Evolutionary conservation across 192 early-diverging fungal species (phyloP).

Genomic region (Backusella luteola): DNA sequence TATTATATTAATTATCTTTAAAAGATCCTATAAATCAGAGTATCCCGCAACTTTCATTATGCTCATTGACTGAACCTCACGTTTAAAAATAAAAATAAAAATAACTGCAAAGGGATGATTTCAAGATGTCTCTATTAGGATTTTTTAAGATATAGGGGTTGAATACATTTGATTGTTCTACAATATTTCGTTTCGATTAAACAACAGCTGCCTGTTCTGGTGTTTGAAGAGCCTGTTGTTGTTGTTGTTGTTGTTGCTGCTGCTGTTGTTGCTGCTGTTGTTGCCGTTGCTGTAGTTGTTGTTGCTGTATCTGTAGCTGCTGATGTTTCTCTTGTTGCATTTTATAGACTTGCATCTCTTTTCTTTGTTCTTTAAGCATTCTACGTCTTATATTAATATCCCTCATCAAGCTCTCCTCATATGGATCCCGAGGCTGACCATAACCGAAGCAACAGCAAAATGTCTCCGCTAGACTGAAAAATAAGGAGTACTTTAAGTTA

Average conservation of each 20-base stretch:
- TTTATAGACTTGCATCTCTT: not conserved
- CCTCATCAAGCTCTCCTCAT: not conserved
- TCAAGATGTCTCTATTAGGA: not conserved
- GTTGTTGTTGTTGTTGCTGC: not conserved
- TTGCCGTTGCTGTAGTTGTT: not conserved
- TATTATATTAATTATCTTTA: not conserved
- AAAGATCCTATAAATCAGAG: not conserved
- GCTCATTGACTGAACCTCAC: not conserved
- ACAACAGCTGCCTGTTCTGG: not conserved
- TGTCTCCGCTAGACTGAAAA: not conserved
- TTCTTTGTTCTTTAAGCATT: not conserved
- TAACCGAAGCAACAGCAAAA: not conserved
- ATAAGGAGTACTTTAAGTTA: not conserved
- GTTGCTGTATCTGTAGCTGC: not conserved
- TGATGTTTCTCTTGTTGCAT: not conserved
- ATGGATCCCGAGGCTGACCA: not conserved
- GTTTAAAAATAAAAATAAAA: not conserved
- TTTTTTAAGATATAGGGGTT: not conserved
- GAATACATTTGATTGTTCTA: conserved; percentile 1
- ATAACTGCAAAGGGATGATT: not conserved
- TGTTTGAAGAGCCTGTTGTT: not conserved
- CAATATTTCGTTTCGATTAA: not conserved
- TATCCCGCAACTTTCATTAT: not conserved
- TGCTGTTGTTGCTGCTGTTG: not conserved
- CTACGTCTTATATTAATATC: not conserved